Conservation (phyloP, 805 yeast species). For the Saturnispora galanensis region DNA sequence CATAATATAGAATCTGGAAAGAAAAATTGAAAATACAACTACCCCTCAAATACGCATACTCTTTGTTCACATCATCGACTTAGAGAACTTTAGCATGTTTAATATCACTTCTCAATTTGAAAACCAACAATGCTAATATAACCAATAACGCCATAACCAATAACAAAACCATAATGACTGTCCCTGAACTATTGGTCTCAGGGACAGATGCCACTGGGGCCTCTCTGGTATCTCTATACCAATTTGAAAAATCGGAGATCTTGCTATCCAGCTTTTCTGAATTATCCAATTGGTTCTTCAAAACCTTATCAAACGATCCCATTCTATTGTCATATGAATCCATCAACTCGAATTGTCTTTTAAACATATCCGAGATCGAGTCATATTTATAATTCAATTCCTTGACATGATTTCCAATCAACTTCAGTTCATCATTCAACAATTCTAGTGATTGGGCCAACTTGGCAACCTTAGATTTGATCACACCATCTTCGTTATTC, state of each 20-base stretch:
- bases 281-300: slow-evolving; percentile 10
- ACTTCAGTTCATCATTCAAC: slow-evolving; percentile 6
- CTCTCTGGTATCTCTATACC: no score
- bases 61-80: slow-evolving; percentile 2
- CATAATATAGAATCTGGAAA: no score
- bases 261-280: background rate
- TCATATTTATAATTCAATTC: slow-evolving; percentile 9
- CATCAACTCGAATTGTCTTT: slow-evolving; percentile 11
- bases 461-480: background rate
- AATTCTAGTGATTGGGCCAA: slow-evolving; percentile 6
- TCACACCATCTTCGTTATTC: no score
- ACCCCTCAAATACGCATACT: no score
- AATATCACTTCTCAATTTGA: slow-evolving; percentile 50
- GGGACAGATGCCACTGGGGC: no score
- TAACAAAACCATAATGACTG: slow-evolving; percentile 18
- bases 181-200: no score
- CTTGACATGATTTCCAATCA: slow-evolving; percentile 3
- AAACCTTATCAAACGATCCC: slow-evolving; percentile 11
- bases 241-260: no score
- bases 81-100: slow-evolving; percentile 51
- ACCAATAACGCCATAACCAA: slow-evolving; percentile 33
- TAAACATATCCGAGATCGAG: slow-evolving; percentile 9
- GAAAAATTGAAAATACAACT: no score
- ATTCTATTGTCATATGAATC: slow-evolving; percentile 12
- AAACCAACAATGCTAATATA: slow-evolving; percentile 36